A percentile compares a stretch with the other conserved stretches of the same genome.
phyloP scores from a whole-genome alignment of 176 grass and related monocot species.

The Hordeum marinum region DNA sequence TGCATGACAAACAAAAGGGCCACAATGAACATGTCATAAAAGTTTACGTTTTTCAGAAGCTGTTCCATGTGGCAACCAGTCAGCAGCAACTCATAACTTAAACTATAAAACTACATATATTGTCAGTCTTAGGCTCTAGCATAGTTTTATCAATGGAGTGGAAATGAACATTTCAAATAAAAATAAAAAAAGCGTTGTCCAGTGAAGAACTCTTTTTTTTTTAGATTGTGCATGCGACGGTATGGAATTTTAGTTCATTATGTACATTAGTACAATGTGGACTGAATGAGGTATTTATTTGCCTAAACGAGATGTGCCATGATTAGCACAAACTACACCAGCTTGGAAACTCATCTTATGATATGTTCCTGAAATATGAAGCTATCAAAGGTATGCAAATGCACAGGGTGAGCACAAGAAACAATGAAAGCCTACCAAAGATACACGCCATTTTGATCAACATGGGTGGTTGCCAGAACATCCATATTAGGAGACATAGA shows the following conservation, averaged over 20 bases:
- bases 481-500: slow-evolving; percentile 93
- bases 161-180: not conserved
- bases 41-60: not conserved
- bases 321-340: not conserved
- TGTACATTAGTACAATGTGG: not conserved
- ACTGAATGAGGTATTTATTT: not conserved
- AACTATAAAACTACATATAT: not conserved
- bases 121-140: not conserved
- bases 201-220: not conserved
- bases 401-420: not conserved
- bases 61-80: not conserved
- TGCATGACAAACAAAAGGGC: not conserved
- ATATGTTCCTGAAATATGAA: slow-evolving; percentile 8
- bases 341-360: not conserved
- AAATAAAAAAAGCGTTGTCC: not conserved
- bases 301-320: not conserved
- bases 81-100: not conserved
- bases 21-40: not conserved
- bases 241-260: not conserved
- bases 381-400: not conserved
- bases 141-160: not conserved
- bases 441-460: slow-evolving; percentile 97
- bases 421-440: slow-evolving; percentile 72
- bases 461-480: slow-evolving; percentile 88
- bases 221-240: not conserved